A percentile compares a stretch with the other conserved stretches of the same genome.
Conservation (phyloP, 2,329 filamentous ascomycete genomes). For the Beauveria sp. region DNA sequence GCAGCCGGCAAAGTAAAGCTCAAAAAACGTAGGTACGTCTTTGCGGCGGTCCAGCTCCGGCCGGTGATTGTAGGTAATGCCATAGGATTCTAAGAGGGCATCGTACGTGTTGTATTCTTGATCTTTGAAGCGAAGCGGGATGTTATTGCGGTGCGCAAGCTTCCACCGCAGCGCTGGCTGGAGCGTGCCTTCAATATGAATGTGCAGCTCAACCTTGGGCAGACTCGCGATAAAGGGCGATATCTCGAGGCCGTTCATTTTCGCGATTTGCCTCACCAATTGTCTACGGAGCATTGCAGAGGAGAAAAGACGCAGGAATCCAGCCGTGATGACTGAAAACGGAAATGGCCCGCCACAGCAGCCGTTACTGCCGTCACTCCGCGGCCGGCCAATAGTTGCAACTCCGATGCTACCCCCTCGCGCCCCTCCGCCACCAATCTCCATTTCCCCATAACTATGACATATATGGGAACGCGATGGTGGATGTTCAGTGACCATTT, state of each 20-base stretch:
- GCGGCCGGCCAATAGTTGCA: not conserved
- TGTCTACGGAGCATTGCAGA: not conserved
- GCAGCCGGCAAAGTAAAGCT: conserved; percentile 71
- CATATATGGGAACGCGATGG: not conserved
- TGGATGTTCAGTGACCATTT: not conserved
- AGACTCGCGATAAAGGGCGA: conserved; percentile 51
- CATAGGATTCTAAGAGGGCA: conserved; percentile 54
- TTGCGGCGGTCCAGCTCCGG: conserved; percentile 29
- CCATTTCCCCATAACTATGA: not conserved
- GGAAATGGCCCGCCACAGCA: not conserved
- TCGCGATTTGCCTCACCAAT: not conserved
- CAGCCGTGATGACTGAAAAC: not conserved
- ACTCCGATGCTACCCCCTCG: not conserved
- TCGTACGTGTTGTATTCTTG: conserved; percentile 47
- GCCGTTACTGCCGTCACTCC: not conserved
- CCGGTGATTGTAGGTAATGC: conserved; percentile 41
- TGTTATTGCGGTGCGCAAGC: conserved; percentile 57
- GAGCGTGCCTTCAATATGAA: conserved; percentile 69
- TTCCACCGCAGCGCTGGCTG: conserved; percentile 60
- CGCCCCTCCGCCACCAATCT: not conserved
- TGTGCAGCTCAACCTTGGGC: conserved; percentile 74
- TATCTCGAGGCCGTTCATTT: conserved; percentile 24
- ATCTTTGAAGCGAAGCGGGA: conserved; percentile 47
- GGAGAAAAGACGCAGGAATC: not conserved
- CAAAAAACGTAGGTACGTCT: conserved; percentile 45